A percentile compares a stretch with the other conserved stretches of the same genome.
These are phyloP conservation scores for Naganishia cerealis DNA, from an alignment of 1,284 basidiomycete species.

Conservation along the genomic window DNA sequence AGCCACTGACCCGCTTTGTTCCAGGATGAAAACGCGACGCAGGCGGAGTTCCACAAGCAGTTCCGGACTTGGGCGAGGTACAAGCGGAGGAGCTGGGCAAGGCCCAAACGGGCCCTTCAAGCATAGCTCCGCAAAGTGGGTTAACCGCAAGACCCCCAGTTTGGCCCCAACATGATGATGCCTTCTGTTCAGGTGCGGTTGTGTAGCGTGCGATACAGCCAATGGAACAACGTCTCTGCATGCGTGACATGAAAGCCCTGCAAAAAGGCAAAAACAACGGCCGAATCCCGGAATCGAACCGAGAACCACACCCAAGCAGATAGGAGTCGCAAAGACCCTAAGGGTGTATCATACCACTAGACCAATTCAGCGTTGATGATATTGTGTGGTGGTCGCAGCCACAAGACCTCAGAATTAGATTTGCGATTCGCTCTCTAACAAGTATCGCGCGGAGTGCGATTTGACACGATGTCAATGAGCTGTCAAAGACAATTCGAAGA, in stretches of 20 bases:
- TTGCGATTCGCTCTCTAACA: neutral
- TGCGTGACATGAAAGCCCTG: neutral
- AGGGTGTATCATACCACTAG: constrained; percentile 31
- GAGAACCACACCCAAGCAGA: constrained; percentile 29
- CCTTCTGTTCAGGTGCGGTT: too few species aligned
- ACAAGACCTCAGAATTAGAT: neutral
- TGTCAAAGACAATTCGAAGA: too few species aligned
- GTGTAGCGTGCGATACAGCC: too few species aligned
- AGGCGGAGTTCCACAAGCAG: neutral
- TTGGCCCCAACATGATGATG: too few species aligned
- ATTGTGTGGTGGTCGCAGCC: neutral
- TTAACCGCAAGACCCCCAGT: too few species aligned
- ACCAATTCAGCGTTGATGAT: constrained; percentile 8
- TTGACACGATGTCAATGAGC: too few species aligned
- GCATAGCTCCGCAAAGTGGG: too few species aligned
- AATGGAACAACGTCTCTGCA: too few species aligned
- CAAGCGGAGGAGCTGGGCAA: too few species aligned
- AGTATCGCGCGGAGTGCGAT: too few species aligned
- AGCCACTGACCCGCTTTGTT: constrained; percentile 7
- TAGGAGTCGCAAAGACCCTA: constrained; percentile 4
- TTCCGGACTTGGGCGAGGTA: neutral
- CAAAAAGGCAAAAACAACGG: constrained; percentile 13
- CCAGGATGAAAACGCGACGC: neutral
- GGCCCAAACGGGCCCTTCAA: too few species aligned
- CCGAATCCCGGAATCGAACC: constrained; percentile 31